phyloP scores from a whole-genome alignment of 352 stramenopile species.

The Phytophthora citrophthora region DNA sequence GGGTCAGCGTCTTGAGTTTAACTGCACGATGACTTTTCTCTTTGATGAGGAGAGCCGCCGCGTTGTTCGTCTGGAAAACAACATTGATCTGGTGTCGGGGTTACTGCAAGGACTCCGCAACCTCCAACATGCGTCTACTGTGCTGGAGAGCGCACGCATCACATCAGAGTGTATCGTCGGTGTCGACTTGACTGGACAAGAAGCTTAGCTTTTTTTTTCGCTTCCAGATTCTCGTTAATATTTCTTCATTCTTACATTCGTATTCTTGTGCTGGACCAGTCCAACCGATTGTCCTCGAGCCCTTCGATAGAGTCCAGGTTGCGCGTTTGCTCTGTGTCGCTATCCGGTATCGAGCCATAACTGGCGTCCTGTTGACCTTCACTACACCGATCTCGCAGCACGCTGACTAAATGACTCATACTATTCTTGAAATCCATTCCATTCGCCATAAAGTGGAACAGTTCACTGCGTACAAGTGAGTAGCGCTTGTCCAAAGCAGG shows the following conservation, averaged over 20 bases:
- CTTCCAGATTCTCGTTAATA: neutral
- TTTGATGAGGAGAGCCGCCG: constrained; percentile 16
- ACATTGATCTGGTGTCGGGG: neutral
- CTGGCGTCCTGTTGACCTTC: constrained; percentile 3
- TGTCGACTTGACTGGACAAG: neutral
- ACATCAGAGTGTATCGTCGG: constrained; percentile 2
- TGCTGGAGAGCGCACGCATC: constrained; percentile 4
- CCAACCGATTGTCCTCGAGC: constrained; percentile 13
- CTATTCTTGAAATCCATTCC: constrained; percentile 60
- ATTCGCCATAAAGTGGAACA: constrained; percentile 73
- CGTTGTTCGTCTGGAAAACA: constrained; percentile 8
- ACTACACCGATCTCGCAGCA: neutral
- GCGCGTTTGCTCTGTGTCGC: constrained; percentile 10
- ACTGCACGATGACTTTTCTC: constrained; percentile 11
- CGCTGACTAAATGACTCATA: constrained; percentile 28
- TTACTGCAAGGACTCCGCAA: neutral
- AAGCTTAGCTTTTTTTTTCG: neutral
- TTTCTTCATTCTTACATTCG: constrained; percentile 20
- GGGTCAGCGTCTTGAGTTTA: constrained; percentile 1
- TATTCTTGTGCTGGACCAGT: constrained; percentile 20
- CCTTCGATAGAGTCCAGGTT: constrained; percentile 26
- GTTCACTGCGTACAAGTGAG: constrained; percentile 65
- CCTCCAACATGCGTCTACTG: neutral
- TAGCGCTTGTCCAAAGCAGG: constrained; percentile 76
- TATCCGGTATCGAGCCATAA: constrained; percentile 6